A percentile compares a stretch with the other conserved stretches of the same genome.
These are phyloP conservation scores for Colletotrichum sp. DNA, from an alignment of 2,329 filamentous ascomycete species.

Conservation along the genomic window DNA sequence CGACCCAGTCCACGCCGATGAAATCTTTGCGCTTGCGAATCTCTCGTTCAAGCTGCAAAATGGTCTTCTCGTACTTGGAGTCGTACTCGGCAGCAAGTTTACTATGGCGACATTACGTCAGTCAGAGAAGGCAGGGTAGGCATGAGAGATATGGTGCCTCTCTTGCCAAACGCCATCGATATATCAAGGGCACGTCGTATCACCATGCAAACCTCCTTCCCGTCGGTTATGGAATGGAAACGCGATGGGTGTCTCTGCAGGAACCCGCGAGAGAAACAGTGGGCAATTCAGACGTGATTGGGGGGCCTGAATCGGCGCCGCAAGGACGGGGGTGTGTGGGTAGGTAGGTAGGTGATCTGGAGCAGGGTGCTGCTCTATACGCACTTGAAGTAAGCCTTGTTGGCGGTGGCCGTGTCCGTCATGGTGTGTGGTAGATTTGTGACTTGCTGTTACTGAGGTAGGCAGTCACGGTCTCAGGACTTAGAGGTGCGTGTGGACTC, in stretches of 20 bases:
- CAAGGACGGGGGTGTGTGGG: not conserved
- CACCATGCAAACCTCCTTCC: not conserved
- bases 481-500: not conserved
- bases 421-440: not conserved
- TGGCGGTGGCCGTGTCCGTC: slow-evolving; percentile 16
- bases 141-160: not conserved
- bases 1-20: slow-evolving; percentile 64
- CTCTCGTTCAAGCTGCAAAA: slow-evolving; percentile 58
- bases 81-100: slow-evolving; percentile 62
- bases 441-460: not conserved
- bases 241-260: not conserved
- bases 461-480: not conserved
- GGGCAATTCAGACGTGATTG: not conserved
- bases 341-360: not conserved
- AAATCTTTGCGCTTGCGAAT: slow-evolving; percentile 61
- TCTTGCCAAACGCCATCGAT: not conserved
- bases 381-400: slow-evolving; percentile 24
- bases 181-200: not conserved
- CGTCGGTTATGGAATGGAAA: not conserved
- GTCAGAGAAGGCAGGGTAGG: not conserved
- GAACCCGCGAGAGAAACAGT: slow-evolving; percentile 6
- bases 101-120: slow-evolving; percentile 35
- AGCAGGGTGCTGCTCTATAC: not conserved
- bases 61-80: slow-evolving; percentile 56
- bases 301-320: not conserved